Evolutionary conservation across 2,329 filamentous ascomycete species (phyloP).

Genomic region (Monascus ruber): DNA sequence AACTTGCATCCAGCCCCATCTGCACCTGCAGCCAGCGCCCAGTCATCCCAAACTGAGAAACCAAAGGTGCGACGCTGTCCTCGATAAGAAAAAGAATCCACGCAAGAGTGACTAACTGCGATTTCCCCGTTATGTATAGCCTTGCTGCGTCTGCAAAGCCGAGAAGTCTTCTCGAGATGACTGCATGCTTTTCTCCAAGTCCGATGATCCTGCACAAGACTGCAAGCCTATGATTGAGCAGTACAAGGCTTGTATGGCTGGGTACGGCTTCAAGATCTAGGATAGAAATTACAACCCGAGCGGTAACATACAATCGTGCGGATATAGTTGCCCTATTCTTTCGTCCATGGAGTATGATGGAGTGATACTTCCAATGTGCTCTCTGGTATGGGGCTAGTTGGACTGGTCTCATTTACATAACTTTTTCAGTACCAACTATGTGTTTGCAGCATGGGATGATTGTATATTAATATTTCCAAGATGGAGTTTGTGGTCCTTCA

Average conservation of each 20-base stretch:
- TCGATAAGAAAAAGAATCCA: background rate
- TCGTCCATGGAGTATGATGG: too few species aligned
- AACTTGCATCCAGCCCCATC: constrained; percentile 6
- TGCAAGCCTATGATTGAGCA: constrained; percentile 73
- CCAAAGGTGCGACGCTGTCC: constrained; percentile 22
- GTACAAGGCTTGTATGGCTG: constrained; percentile 86
- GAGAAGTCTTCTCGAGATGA: constrained; percentile 90
- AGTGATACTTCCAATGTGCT: too few species aligned
- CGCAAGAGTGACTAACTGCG: constrained; percentile 1
- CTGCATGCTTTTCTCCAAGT: constrained; percentile 94
- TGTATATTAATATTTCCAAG: too few species aligned
- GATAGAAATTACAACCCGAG: background rate
- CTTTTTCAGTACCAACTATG: too few species aligned
- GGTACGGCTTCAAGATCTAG: constrained; percentile 69
- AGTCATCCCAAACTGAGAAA: constrained; percentile 17
- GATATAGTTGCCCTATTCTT: too few species aligned
- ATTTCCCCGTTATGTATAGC: constrained; percentile 40
- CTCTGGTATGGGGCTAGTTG: too few species aligned
- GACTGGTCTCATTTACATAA: too few species aligned
- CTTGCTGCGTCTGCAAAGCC: constrained; percentile 94
- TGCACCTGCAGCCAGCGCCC: constrained; percentile 9
- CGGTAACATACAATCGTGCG: too few species aligned
- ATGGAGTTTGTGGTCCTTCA: too few species aligned
- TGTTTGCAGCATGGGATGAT: too few species aligned
- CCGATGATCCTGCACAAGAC: constrained; percentile 65